Evolutionary conservation across 176 grass and related monocot species (phyloP), one percentile per base, ranked within the genome.

Genomic region (Phyllostachys edulis): DNA sequence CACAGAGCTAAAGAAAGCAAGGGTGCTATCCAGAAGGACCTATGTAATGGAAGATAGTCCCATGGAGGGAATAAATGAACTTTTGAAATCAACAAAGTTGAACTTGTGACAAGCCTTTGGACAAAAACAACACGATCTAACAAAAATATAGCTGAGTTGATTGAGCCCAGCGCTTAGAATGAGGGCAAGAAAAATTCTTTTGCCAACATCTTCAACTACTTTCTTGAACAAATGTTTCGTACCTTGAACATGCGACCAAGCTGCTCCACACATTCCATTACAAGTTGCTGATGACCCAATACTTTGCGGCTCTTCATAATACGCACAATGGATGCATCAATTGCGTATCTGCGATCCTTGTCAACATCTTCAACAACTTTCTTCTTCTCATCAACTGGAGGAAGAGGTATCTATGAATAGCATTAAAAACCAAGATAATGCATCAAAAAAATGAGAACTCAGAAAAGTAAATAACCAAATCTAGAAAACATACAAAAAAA

Each of bases 251-350:
- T 96, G 77, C 86, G 87, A 77, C 80, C 77, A 56, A 96, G 94
- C 62, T 96, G 94, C 37, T 96, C 87, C 46, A 96, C 94, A 36
- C 91, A 96, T 73, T 93, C 91, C 55, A 87, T 80, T 23, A 93
- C 86, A 32, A 96, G 88, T 24, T 96, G 89, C 42, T 93, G 91
- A 89, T 93, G 91, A 49, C 60, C 70, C 71, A 93, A 71, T 27
- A 93, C 79, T 82, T 97, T 97, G 17, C 94, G 86, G 40, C 94
- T 97, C 87, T 97, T 97, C 94, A 93, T 97, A 76, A 97, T 91
- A 9, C 94, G 91, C 40, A 97, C 94, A 61, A 97, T 81, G 7
- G 94, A 83, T 50, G 94, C 94, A 54, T 97, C 94, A 18, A 97
- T 93, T 12, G 89, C 91, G 75, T 90, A 97, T 45, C 89, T 87